Conservation (phyloP, 257 asterid species). For the Nicotiana obtusifolia region DNA sequence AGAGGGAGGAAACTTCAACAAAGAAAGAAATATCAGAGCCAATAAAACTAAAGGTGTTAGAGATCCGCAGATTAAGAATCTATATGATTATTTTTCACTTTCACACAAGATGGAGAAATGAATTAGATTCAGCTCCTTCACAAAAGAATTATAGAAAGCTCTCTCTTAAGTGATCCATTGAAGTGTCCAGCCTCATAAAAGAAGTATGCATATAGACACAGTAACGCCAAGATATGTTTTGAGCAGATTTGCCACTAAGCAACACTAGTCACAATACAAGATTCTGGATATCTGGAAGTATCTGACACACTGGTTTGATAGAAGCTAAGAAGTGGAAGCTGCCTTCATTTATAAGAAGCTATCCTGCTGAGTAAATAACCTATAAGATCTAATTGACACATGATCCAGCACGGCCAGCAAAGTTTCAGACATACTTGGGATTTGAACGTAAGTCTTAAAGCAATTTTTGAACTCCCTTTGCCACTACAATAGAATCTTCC, state of each 20-base stretch:
- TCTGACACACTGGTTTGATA: neutral
- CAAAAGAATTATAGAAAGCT: neutral
- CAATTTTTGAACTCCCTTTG: no score
- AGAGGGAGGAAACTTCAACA: neutral
- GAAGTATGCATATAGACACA: neutral
- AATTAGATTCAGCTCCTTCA: neutral
- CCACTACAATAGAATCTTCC: no score
- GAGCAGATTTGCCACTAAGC: neutral
- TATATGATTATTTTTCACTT: neutral
- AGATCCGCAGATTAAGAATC: neutral
- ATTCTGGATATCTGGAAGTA: neutral
- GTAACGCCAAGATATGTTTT: no score
- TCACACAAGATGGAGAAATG: neutral
- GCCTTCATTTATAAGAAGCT: neutral
- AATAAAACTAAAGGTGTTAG: neutral
- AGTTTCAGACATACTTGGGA: neutral
- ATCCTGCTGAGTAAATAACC: neutral
- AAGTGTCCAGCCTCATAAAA: neutral
- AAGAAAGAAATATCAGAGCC: neutral
- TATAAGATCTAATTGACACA: no score
- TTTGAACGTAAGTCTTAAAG: no score
- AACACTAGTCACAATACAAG: no score
- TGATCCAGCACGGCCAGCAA: neutral
- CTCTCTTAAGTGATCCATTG: neutral
- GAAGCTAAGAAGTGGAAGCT: neutral